A percentile compares a stretch with the other conserved stretches of the same genome.
Evolutionary conservation across 768 basidiomycete species (phyloP).

Genomic region (Coprinopsis sp.): DNA sequence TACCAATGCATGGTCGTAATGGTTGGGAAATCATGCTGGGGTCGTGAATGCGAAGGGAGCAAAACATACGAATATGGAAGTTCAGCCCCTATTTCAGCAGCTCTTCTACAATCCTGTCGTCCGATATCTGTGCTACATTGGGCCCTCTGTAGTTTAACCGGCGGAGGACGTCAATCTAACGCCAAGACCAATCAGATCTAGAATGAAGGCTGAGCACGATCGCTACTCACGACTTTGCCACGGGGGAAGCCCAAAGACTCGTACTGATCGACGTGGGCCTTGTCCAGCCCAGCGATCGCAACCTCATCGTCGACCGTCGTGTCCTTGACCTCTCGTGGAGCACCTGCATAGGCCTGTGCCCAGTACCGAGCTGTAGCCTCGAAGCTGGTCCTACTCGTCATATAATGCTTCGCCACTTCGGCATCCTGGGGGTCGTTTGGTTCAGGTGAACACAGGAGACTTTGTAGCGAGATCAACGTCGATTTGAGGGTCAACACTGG

Average conservation of each 20-base stretch:
- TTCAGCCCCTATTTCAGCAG: slow-evolving; percentile 58
- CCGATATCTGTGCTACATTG: slow-evolving; percentile 74
- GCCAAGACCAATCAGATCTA: not conserved
- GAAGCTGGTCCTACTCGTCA: slow-evolving; percentile 81
- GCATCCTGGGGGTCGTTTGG: slow-evolving; percentile 97
- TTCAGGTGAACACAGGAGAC: slow-evolving; percentile 88
- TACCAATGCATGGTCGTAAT: too few relatives aligned
- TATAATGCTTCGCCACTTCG: slow-evolving; percentile 96
- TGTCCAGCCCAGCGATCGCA: slow-evolving; percentile 79
- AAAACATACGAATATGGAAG: slow-evolving; percentile 1
- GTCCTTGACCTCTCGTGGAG: slow-evolving; percentile 43
- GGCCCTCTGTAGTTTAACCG: slow-evolving; percentile 83
- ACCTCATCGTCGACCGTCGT: slow-evolving; percentile 44
- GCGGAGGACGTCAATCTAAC: slow-evolving; percentile 81
- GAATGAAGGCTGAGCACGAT: not conserved
- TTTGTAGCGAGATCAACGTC: slow-evolving; percentile 92
- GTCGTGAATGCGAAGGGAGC: not conserved
- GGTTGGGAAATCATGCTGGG: too few relatives aligned
- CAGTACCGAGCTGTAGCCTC: slow-evolving; percentile 92
- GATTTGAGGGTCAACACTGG: slow-evolving; percentile 95
- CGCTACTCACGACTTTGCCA: slow-evolving; percentile 74
- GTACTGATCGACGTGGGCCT: slow-evolving; percentile 80
- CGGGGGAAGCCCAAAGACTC: slow-evolving; percentile 78
- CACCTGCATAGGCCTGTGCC: slow-evolving; percentile 89
- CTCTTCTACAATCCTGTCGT: slow-evolving; percentile 84